These are phyloP conservation scores for Cornus controversa DNA, from an alignment of 148 eudicot species.

Conservation along the genomic window DNA sequence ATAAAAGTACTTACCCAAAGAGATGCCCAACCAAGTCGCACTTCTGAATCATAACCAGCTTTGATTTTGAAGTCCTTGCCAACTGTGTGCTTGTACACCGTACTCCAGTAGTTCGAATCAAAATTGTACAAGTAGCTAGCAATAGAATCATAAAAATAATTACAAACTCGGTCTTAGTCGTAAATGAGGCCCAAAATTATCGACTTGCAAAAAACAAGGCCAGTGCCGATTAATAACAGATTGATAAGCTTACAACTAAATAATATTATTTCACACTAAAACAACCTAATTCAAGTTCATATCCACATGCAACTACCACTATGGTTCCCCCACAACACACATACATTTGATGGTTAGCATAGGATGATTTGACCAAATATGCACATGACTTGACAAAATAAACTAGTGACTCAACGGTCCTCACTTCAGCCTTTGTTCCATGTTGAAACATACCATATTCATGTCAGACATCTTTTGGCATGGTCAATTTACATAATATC, in stretches of 20 bases:
- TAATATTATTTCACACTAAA: neutral
- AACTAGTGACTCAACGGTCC: neutral
- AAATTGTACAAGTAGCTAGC: constrained; percentile 86
- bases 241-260: neutral
- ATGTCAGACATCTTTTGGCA: neutral
- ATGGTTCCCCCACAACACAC: neutral
- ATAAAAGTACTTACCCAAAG: constrained; percentile 69
- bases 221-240: neutral
- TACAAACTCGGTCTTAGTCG: neutral
- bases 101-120: constrained; percentile 84
- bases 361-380: neutral
- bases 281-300: neutral
- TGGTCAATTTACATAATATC: neutral
- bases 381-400: neutral
- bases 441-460: too few relatives aligned
- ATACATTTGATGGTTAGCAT: neutral
- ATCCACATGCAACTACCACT: neutral
- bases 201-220: neutral
- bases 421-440: neutral
- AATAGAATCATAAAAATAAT: constrained; percentile 11
- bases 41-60: constrained; percentile 93
- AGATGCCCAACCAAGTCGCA: constrained; percentile 93
- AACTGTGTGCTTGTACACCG: constrained; percentile 81
- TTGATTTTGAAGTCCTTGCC: constrained; percentile 91
- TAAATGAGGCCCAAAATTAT: neutral